Base-by-base conservation (phyloP, 1,284 basidiomycete genomes). In the Microbotryum scabiosae region DNA sequence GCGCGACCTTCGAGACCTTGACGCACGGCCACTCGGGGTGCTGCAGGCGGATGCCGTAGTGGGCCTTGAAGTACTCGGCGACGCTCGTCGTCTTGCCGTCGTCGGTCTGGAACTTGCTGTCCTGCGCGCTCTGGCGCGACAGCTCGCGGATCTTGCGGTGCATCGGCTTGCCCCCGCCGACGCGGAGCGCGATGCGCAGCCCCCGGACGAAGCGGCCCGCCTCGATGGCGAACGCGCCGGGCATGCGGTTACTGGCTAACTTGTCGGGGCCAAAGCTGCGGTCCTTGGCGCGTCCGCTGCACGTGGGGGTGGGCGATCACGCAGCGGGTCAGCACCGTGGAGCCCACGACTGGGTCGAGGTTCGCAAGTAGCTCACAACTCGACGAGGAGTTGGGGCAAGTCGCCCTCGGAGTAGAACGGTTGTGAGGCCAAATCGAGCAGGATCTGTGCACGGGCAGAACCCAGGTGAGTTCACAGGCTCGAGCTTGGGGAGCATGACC, bases 11-110 rank as follows among this genome's bases (percentile, higher is more conserved):
- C 26, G 57, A 55, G 51, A 65, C 54, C 4, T 48, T 54, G 3
- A 65, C 48, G 43, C 54, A 59, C 2, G 63, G 63, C 57, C 47
- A 62, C 18, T 62, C 57, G 21, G 60, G 60, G 43, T 54, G 47
- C 7, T 23, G 44, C 12, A 65, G 57, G 1, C 14, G 21, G 21
- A 54, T 25, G 32, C 50, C 48, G 48, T 57, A 57, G 7, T 57
- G 23, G 1, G 12, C 5, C 48, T 21, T 47, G 54, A 65, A 65
- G 60, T 54, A 65, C n/a, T 41, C 25, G 21, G 48, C 48, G 47
- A 64, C 62, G 6, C 45, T 55, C 16, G 51, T 47, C 8, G 26
- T 50, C 45, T 28, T 26, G 5, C 62, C 58, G 5, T 57, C 45
- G 18, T 44, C 51, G n/a, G 53, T 32, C 49, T 54, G 9, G 49